Evolutionary conservation across 257 asterid genomes (phyloP), one percentile per base, ranked within the genome.

Genomic region (Penstemon barbatus): DNA sequence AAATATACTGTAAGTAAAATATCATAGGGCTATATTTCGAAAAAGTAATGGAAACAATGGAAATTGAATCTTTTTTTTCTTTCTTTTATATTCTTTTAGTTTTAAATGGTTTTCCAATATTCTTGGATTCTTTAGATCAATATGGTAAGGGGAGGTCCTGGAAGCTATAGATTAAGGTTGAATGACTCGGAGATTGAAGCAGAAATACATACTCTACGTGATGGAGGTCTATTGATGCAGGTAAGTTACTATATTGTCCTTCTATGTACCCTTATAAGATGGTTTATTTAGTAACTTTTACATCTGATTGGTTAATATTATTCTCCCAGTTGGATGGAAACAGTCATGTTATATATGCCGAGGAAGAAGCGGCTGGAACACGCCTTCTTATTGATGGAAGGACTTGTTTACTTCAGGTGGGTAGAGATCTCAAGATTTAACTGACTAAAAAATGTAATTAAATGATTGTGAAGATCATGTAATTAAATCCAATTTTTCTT

Each of bases 341-440:
- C 79, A 94, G 99, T 81, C 99, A 94, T 73, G 88, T 94, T 50
- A 69, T 94, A 73, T 94, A 94, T 56, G 97, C 98, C 38, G 99
- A 94, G 84, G 99, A 94, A 81, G 99, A 94, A 79, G 98, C 99
- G 13, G 99, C 99, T 45, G 99, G 99, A 66, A 94, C 99, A 63
- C 99, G 98, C 55, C 97, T 94, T 68, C 97, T 94, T 72, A 94
- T 94, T 65, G 99, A 94, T 79, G 99, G 99, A 71, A 85, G 99
- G 66, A 94, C 99, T 66, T 94, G 99, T 77, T 87, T 94, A 84
- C 99, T 94, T 82, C 99, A 94, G 97, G 99, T 94, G 65, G 58
- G 58, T 63, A 25, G 33, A 25, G 33, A 25, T 25, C 33, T 25
- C 33, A 25, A 25, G 33, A 25, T 25, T 25, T 25, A 25, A 25